These are phyloP conservation scores for Asterionellopsis glacialis DNA, from an alignment of 108 stramenopile genomes.

Conservation along the genomic window DNA sequence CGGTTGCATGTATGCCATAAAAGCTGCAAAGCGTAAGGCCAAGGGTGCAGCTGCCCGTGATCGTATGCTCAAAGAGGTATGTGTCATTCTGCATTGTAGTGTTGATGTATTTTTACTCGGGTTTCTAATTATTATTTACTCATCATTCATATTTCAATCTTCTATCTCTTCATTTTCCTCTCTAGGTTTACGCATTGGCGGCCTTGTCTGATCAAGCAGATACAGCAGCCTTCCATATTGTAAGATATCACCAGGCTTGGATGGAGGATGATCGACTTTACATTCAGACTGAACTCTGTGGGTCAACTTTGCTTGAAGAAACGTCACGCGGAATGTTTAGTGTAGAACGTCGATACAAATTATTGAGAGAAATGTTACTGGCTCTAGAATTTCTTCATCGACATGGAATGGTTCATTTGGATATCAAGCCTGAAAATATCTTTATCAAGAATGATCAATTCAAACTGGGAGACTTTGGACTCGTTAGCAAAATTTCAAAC, in stretches of 20 bases:
- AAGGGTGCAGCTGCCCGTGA: slow-evolving; percentile 58
- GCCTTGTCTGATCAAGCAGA: slow-evolving; percentile 73
- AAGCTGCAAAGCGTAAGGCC: slow-evolving; percentile 68
- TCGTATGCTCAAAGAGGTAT: slow-evolving; percentile 79
- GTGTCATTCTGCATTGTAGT: neutral
- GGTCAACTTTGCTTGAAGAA: slow-evolving; percentile 53
- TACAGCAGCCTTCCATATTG: slow-evolving; percentile 83
- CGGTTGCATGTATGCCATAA: slow-evolving; percentile 82
- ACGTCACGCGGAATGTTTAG: slow-evolving; percentile 23
- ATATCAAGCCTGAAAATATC: slow-evolving; percentile 95
- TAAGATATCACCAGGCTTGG: slow-evolving; percentile 88
- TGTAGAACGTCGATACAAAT: slow-evolving; percentile 59
- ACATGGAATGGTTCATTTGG: slow-evolving; percentile 85
- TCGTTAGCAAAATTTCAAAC: slow-evolving; percentile 66
- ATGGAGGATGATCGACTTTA: slow-evolving; percentile 83
- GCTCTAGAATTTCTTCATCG: slow-evolving; percentile 85
- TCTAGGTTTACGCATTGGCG: slow-evolving; percentile 71
- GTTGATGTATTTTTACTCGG: neutral
- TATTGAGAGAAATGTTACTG: slow-evolving; percentile 79
- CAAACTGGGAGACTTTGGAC: slow-evolving; percentile 93
- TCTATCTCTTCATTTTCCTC: neutral
- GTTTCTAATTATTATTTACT: slow-evolving; percentile 1
- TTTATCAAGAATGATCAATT: slow-evolving; percentile 89
- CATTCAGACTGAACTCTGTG: slow-evolving; percentile 83
- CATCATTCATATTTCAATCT: neutral